These are phyloP conservation scores for Calonectria fujianensis DNA, from an alignment of 2,329 filamentous ascomycete species.

Conservation along the genomic window DNA sequence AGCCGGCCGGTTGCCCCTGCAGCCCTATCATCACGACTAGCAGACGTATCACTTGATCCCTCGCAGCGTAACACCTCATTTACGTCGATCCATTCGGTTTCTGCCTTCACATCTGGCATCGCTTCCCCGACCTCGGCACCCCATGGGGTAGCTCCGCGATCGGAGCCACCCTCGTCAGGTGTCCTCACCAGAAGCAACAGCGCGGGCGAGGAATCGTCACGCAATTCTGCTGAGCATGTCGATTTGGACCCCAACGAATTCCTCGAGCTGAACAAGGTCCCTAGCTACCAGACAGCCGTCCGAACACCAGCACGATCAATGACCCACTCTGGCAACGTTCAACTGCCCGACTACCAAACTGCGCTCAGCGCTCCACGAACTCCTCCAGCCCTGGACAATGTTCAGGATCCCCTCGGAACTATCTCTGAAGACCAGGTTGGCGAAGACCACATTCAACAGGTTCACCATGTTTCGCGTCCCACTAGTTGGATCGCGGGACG, in stretches of 20 bases:
- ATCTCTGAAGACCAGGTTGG: constrained; percentile 58
- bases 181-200: constrained; percentile 73
- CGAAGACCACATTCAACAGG: constrained; percentile 51
- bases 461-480: constrained; percentile 52
- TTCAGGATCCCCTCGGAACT: constrained; percentile 55
- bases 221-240: constrained; percentile 74
- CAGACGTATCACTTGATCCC: constrained; percentile 77
- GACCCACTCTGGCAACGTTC: constrained; percentile 67
- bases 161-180: constrained; percentile 64
- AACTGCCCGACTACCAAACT: constrained; percentile 80
- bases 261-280: constrained; percentile 81
- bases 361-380: constrained; percentile 73
- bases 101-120: constrained; percentile 68
- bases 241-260: constrained; percentile 77
- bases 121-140: constrained; percentile 64
- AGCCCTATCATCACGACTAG: constrained; percentile 78
- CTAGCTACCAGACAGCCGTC: constrained; percentile 85
- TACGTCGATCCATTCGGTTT: constrained; percentile 65
- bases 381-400: constrained; percentile 62
- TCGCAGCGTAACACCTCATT: constrained; percentile 68
- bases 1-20: constrained; percentile 65
- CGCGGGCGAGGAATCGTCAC: constrained; percentile 70
- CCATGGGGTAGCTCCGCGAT: constrained; percentile 61
- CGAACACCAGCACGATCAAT: constrained; percentile 76
- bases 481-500: constrained; percentile 51